Conservation (phyloP, 441 rosid genomes). For the Lepidium campestre region DNA sequence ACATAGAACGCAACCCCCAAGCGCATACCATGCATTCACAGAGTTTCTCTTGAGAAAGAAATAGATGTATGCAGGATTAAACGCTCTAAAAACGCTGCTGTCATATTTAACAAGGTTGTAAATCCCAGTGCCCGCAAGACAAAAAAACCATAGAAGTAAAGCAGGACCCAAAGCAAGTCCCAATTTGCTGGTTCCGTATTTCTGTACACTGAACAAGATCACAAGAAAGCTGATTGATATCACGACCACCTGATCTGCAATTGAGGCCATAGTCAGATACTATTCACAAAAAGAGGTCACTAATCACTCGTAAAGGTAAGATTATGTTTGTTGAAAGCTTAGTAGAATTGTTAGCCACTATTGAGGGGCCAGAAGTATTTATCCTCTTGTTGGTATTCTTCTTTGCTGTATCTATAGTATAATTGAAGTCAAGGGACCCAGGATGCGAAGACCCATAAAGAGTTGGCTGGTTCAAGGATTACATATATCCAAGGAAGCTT, state of each 20-base stretch:
- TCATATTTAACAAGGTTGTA: conserved; percentile 82
- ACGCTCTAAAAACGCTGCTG: conserved; percentile 72
- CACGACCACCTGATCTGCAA: conserved; percentile 85
- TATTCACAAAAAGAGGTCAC: background rate
- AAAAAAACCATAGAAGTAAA: conserved; percentile 87
- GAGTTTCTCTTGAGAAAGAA: conserved; percentile 82
- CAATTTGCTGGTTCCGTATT: conserved; percentile 92
- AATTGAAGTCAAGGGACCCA: background rate
- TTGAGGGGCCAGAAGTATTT: background rate
- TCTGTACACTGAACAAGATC: conserved; percentile 93
- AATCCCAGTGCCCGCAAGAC: conserved; percentile 80
- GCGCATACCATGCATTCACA: conserved; percentile 81
- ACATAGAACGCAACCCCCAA: conserved; percentile 92
- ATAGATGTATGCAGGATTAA: conserved; percentile 86
- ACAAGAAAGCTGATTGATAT: conserved; percentile 90
- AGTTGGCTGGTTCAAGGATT: background rate
- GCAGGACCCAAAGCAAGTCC: conserved; percentile 96
- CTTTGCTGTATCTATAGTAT: background rate
- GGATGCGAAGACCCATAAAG: background rate
- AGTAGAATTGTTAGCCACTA: background rate
- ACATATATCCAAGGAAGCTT: background rate
- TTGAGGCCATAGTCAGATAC: conserved; percentile 11
- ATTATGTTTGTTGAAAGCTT: background rate
- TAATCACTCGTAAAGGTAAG: background rate
- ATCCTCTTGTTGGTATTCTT: background rate